phyloP scores from a whole-genome alignment of 2,329 filamentous ascomycete species.

The Allantophomopsis cytisporea region DNA sequence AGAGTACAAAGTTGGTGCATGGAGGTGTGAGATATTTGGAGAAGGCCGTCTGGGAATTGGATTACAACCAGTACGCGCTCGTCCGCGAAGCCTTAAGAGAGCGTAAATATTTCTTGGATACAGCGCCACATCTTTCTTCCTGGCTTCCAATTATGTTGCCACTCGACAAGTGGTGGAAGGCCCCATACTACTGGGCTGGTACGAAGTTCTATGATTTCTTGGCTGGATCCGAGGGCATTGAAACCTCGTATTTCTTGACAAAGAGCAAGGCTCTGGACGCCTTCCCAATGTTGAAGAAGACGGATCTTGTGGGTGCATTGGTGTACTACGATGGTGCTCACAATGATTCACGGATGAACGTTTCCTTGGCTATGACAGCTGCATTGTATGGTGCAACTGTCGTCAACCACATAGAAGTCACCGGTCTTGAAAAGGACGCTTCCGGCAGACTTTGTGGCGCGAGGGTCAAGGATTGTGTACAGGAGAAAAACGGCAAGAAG shows the following conservation, averaged over 20 bases:
- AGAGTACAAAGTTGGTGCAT: conserved; percentile 68
- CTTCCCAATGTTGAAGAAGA: conserved; percentile 78
- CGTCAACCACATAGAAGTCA: conserved; percentile 75
- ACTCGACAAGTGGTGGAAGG: conserved; percentile 64
- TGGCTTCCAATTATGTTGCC: conserved; percentile 70
- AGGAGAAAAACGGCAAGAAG: conserved; percentile 48
- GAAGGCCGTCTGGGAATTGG: conserved; percentile 64
- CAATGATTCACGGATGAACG: conserved; percentile 88
- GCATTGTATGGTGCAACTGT: conserved; percentile 77
- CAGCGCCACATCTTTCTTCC: conserved; percentile 58
- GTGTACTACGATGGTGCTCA: conserved; percentile 90
- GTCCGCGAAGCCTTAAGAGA: conserved; percentile 63
- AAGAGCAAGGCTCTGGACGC: conserved; percentile 76
- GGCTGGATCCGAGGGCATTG: conserved; percentile 75
- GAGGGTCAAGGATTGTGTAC: conserved; percentile 55
- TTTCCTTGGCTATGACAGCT: conserved; percentile 76
- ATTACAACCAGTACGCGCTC: conserved; percentile 59
- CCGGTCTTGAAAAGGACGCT: conserved; percentile 59
- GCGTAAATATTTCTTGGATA: conserved; percentile 62
- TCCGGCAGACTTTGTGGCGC: conserved; percentile 64
- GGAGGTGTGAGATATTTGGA: conserved; percentile 63
- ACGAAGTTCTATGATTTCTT: conserved; percentile 78
- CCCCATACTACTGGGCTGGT: conserved; percentile 63
- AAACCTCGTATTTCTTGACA: conserved; percentile 79
- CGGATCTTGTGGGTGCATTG: conserved; percentile 64